Evolutionary conservation across 2,329 filamentous ascomycete species (phyloP), one percentile per base, ranked within the genome.

Genomic region (Phaeoacremonium minimum): DNA sequence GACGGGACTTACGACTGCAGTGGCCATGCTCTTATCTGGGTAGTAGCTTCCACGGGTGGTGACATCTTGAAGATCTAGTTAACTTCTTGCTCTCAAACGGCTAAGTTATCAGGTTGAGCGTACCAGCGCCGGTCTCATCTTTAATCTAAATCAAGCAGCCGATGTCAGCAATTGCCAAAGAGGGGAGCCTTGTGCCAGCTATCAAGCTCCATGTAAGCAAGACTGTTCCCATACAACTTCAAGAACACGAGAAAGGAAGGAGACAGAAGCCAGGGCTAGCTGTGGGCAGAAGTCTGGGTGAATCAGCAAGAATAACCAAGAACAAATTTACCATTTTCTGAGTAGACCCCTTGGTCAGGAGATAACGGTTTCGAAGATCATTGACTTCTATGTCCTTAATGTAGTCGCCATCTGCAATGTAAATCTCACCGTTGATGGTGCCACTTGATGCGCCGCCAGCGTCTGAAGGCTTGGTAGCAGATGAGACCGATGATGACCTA

Each of bases 81-180:
- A 80, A 78, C 59, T 64, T 77, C 64, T 57, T 63, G 69, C 69
- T 68, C 60, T 67, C 63, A 63, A 65, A 52, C 60, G 50, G 61
- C 53, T 62, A 53, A 64, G 64, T 62, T 60, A 55, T 60, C 63
- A 64, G 60, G 62, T 65, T 61, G 69, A 73, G 80, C 90, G 83
- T 98, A 98, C 93, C 93, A 77, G 93, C 91, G 77, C 93, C 93
- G 83, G 91, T 97, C 58, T 96, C 88, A 73, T 96, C 91, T 84
- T 95, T 95, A 58, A 98, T 98, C 93, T 98, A 90, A 56, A 86
- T 85, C 82, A 93, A 78, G 81, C 75, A 83, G 68, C 68, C 69
- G 75, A 83, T 80, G 90, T 96, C 81, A 97, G 90, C 88, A 93
- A 80, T 81, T 87, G 86, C 79, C 83, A 87, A 80, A 80, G 80